Evolutionary conservation across 257 asterid species (phyloP), one percentile per base, ranked within the genome.

Genomic region (Catharanthus roseus): DNA sequence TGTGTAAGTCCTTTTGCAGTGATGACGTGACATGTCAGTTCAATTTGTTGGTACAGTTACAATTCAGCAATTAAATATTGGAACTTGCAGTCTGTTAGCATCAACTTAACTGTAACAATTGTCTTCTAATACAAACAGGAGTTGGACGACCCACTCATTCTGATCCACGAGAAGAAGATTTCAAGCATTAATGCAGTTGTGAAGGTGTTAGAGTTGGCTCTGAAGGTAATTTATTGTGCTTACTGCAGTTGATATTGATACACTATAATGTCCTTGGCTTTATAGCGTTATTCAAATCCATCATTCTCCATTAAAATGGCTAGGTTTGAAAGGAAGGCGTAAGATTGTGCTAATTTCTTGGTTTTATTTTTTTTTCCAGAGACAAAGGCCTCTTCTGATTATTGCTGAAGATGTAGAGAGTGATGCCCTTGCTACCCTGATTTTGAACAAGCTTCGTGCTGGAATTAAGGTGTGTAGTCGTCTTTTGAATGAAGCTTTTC

Each of bases 321-420:
- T 28, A 29, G 23, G 41, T 60, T 29, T 60, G 1, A 34, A 31
- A 60, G 41, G 4, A 13, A 29, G 21, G 2, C 44, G 3, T 1
- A 7, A 16, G 18, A 15, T 61, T 23, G 7, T 61, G 44, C 28
- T 33, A 61, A 61, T 33, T 19, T 47, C n/a, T 16, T 68, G 56
- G 56, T 24, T 38, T 44, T 6, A 31, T 33, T 12, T 58, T 21
- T 68, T 19, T 75, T 24, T 78, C 3, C 42, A 95, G 99, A 89
- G 82, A 69, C 97, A 91, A 83, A 88, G 89, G 49, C 91, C 97
- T 1, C 91, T 95, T 62, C 72, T 95, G 23, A 95, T 91, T 64
- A 90, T 95, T 51, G 77, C 97, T 16, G 99, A 95, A 80, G 96
- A 95, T 79, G 91, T 95, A 65, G 99, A 95, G 58, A 91, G 96